phyloP scores from a whole-genome alignment of 768 basidiomycete genomes.

The Boletellus sp. region DNA sequence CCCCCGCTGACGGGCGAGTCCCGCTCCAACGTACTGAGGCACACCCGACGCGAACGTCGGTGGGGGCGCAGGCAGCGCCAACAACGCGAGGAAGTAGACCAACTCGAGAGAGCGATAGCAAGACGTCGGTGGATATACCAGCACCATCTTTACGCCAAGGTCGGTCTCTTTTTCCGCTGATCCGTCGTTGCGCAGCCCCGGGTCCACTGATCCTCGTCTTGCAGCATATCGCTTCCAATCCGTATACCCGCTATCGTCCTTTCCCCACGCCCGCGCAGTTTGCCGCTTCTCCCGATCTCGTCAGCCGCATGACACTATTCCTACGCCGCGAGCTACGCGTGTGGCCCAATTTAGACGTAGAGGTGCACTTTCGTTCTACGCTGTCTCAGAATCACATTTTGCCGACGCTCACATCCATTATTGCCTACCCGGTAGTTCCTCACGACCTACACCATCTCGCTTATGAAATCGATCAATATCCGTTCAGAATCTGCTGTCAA shows the following conservation, averaged over 20 bases:
- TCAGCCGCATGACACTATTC: constrained; percentile 75
- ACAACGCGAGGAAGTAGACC: constrained; percentile 58
- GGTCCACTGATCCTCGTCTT: constrained; percentile 2
- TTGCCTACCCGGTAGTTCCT: constrained; percentile 65
- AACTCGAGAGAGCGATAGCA: constrained; percentile 69
- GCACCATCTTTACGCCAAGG: constrained; percentile 82
- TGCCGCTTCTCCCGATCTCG: constrained; percentile 65
- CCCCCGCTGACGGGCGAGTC: constrained; percentile 31
- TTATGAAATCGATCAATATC: constrained; percentile 92
- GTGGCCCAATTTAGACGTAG: constrained; percentile 87
- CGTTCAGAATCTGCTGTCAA: constrained; percentile 86
- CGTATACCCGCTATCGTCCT: constrained; percentile 82
- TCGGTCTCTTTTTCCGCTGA: constrained; percentile 30
- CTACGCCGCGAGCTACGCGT: constrained; percentile 82
- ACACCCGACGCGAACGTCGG: constrained; percentile 40
- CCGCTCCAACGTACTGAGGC: constrained; percentile 27
- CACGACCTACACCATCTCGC: constrained; percentile 80
- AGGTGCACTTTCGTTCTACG: constrained; percentile 45
- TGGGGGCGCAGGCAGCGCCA: constrained; percentile 55
- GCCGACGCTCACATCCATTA: constrained; percentile 11
- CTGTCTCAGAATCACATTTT: constrained; percentile 1
- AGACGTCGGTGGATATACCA: constrained; percentile 78
- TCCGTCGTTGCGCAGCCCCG: not conserved
- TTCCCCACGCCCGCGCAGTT: constrained; percentile 87
- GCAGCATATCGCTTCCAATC: constrained; percentile 89